These are phyloP conservation scores for Aspergillus texensis DNA, from an alignment of 2,329 filamentous ascomycete species.

Conservation along the genomic window DNA sequence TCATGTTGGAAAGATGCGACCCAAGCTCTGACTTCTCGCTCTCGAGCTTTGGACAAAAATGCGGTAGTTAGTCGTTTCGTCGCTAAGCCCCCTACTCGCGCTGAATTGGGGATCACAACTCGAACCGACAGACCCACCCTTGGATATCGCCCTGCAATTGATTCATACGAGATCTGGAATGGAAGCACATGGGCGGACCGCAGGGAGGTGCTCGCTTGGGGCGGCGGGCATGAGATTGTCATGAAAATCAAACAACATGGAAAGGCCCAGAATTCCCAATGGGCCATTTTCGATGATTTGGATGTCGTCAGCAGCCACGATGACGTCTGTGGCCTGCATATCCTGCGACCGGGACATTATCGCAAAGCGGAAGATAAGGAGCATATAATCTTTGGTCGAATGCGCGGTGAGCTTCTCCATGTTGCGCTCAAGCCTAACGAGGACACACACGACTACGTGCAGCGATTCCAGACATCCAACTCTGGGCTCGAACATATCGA, in stretches of 20 bases:
- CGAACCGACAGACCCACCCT: constrained; percentile 53
- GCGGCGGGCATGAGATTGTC: constrained; percentile 60
- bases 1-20: constrained; percentile 54
- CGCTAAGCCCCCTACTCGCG: constrained; percentile 39
- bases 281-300: constrained; percentile 57
- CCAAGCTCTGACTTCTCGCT: constrained; percentile 58
- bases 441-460: constrained; percentile 33
- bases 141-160: constrained; percentile 61
- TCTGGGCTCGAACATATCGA: constrained; percentile 52
- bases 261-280: constrained; percentile 37
- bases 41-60: constrained; percentile 59
- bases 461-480: constrained; percentile 49
- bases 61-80: constrained; percentile 59
- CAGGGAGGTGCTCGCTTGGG: constrained; percentile 62
- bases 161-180: constrained; percentile 59
- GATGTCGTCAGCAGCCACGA: constrained; percentile 56
- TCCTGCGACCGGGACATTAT: constrained; percentile 50
- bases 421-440: constrained; percentile 39
- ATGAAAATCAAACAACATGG: constrained; percentile 53
- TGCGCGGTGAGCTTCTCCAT: constrained; percentile 55
- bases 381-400: constrained; percentile 58
- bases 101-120: constrained; percentile 44
- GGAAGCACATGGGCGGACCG: constrained; percentile 51
- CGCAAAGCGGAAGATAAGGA: constrained; percentile 40
- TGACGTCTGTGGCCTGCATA: constrained; percentile 61